phyloP scores from a whole-genome alignment of 1,284 basidiomycete species.

The Waitea zeae region DNA sequence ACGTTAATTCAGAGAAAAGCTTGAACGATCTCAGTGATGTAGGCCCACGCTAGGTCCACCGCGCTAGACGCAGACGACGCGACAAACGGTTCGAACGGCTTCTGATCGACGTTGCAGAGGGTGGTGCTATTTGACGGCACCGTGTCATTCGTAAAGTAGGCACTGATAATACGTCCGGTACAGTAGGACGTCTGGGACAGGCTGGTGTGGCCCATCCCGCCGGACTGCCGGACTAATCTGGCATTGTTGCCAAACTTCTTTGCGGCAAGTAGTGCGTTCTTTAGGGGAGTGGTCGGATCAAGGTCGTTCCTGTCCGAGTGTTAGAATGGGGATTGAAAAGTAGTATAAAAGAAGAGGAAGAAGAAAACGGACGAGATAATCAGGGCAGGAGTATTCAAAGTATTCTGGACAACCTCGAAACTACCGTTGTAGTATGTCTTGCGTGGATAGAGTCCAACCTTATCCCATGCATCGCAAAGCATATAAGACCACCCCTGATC shows the following conservation, averaged over 20 bases:
- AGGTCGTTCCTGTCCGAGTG: neutral
- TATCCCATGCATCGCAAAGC: conserved; percentile 1
- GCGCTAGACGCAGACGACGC: too few relatives aligned
- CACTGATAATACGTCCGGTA: neutral
- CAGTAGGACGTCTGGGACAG: conserved; percentile 1
- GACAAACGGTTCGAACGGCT: neutral
- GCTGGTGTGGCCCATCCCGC: conserved; percentile 3
- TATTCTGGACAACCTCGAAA: neutral
- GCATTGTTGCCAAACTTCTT: conserved; percentile 2
- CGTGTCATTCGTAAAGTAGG: conserved; percentile 1
- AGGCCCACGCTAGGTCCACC: too few relatives aligned
- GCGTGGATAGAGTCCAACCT: neutral
- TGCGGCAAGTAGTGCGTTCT: neutral
- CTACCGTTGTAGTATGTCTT: conserved; percentile 2
- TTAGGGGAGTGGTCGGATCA: conserved; percentile 3
- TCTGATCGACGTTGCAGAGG: conserved; percentile 2
- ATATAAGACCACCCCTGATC: neutral
- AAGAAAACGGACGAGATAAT: conserved; percentile 1
- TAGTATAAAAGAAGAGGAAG: neutral
- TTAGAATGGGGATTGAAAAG: too few relatives aligned
- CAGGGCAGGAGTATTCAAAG: conserved; percentile 1
- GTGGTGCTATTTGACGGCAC: conserved; percentile 1
- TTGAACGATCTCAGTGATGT: too few relatives aligned
- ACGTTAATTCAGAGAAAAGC: too few relatives aligned
- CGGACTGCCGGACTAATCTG: conserved; percentile 1